A percentile compares a stretch with the other conserved stretches of the same genome.
Conservation (phyloP, 2,329 filamentous ascomycete species). For the Colletotrichum destructivum region DNA sequence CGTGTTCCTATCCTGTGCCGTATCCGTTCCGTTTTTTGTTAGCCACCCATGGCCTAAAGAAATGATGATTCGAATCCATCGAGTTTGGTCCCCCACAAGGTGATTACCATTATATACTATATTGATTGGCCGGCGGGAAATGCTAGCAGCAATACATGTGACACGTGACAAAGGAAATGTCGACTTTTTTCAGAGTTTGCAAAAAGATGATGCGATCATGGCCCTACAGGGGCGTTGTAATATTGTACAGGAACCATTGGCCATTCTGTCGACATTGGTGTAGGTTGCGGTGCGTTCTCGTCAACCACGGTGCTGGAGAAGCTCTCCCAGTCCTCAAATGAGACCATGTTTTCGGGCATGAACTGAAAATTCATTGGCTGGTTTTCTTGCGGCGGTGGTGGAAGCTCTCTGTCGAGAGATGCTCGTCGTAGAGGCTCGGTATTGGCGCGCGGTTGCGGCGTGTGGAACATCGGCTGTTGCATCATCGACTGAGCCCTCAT, state of each 20-base stretch:
- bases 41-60: constrained; percentile 31
- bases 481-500: constrained; percentile 43
- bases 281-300: constrained; percentile 45
- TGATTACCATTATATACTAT: constrained; percentile 46
- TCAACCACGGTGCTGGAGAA: constrained; percentile 54
- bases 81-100: constrained; percentile 38
- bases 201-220: constrained; percentile 35
- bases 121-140: constrained; percentile 32
- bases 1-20: constrained; percentile 34
- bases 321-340: constrained; percentile 60
- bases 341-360: constrained; percentile 53
- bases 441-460: constrained; percentile 31
- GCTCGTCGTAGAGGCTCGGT: constrained; percentile 39
- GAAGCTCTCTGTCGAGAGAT: constrained; percentile 43
- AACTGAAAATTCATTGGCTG: constrained; percentile 61
- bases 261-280: constrained; percentile 45
- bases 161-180: constrained; percentile 42
- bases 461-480: constrained; percentile 39
- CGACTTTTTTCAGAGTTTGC: constrained; percentile 23
- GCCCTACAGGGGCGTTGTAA: constrained; percentile 43
- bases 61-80: constrained; percentile 32
- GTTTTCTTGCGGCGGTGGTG: constrained; percentile 41
- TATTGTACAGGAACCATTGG: constrained; percentile 47
- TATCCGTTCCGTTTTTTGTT: constrained; percentile 34
- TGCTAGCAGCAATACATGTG: constrained; percentile 36